Conservation (phyloP, 2,329 filamentous ascomycete species). For the Fusarium veterinarium region DNA sequence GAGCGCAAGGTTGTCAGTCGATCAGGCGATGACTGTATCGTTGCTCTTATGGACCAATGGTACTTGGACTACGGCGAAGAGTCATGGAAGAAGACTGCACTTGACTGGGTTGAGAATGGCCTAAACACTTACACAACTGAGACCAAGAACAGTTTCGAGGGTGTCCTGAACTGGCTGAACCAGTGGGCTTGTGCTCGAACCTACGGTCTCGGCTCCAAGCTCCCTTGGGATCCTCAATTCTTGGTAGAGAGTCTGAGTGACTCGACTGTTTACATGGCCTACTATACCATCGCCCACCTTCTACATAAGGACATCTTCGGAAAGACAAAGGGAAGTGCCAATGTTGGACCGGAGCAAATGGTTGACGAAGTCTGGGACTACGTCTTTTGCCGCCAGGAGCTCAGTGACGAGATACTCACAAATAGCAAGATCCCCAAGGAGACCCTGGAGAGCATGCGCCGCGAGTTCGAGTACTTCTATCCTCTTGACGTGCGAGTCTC, state of each 20-base stretch:
- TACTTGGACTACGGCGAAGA: conserved; percentile 97
- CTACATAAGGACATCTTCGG: conserved; percentile 91
- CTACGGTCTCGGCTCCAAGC: conserved; percentile 91
- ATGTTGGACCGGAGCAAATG: conserved; percentile 86
- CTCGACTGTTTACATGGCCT: conserved; percentile 91
- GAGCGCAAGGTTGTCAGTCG: conserved; percentile 89
- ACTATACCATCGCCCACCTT: conserved; percentile 74
- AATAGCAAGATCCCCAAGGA: conserved; percentile 79
- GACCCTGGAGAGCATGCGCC: conserved; percentile 81
- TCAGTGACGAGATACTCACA: conserved; percentile 71
- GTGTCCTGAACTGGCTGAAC: conserved; percentile 90
- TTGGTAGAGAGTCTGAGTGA: conserved; percentile 93
- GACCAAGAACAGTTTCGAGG: conserved; percentile 83
- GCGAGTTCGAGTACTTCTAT: conserved; percentile 98
- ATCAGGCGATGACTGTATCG: conserved; percentile 92
- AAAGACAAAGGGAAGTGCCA: conserved; percentile 72
- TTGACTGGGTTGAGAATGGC: conserved; percentile 76
- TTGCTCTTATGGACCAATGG: conserved; percentile 95
- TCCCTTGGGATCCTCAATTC: conserved; percentile 93
- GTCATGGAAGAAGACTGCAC: conserved; percentile 81
- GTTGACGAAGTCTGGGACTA: conserved; percentile 97
- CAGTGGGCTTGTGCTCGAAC: conserved; percentile 95
- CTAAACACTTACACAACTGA: conserved; percentile 85
- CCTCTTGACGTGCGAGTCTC: conserved; percentile 88
- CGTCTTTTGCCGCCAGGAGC: conserved; percentile 81